Base-by-base conservation (phyloP, 129 eudicot species). In the Mikania micrantha region DNA sequence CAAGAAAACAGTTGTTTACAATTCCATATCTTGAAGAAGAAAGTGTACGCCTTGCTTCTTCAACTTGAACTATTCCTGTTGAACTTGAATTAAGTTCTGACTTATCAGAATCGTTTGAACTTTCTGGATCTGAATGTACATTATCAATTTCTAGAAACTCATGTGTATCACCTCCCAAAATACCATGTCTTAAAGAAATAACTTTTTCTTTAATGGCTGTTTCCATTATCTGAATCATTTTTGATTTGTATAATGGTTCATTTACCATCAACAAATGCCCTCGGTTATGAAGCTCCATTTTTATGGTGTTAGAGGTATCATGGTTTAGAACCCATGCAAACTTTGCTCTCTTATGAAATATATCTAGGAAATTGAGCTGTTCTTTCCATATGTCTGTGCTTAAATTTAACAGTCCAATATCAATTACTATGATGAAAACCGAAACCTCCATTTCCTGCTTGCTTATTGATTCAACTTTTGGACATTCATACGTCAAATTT, bases 271-370 rank as follows among this genome's bases (percentile, higher is more conserved):
- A 32, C 31, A 73, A 16, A 78, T 93, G 92, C 20, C 99, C 96
- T 60, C 87, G 80, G 25, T 77, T 67, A 12, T 87, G 92, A 71
- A 93, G 99, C 83, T 86, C 99, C 67, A 77, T 77, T 74, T 93
- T 93, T 28, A 89, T 56, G 64, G 73, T 66, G 60, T 76, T 93
- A 35, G 90, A 86, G 49, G 95, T 89, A 65, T 89, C 95, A 35
- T 93, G 99, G 62, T 86, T 84, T 66, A 93, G 64, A 74, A 89
- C 75, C 99, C 99, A 93, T 9, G 99, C 99, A 52, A 93, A 93
- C 67, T 83, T 84, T 47, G 87, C 93, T 60, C 27, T 67, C 38
- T 66, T 69, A 19, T 50, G 24, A 80, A 79, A 89, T 9, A 42
- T 70, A 39, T 85, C 84, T 1, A 93, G 89, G 71, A 81, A 89